Base-by-base conservation (phyloP, 176 grass and related monocot genomes). In the Melocanna baccifera region DNA sequence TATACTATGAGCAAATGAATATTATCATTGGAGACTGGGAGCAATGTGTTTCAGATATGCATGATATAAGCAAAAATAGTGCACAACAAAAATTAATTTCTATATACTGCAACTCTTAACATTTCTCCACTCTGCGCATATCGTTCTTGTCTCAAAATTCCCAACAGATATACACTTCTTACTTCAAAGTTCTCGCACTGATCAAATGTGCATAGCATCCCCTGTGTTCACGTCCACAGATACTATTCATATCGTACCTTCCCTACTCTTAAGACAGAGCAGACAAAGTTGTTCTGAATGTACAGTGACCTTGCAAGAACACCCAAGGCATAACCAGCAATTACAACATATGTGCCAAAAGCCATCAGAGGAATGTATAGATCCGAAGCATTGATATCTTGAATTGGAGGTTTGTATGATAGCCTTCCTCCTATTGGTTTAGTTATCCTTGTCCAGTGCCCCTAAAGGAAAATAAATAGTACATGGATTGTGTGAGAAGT, bases 321-420 rank as follows among this genome's bases (percentile, higher is more conserved):
- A 12, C 57, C 57, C 23, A 61, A 61, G 57, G 57, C 57, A 26
- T 61, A 61, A 5, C 57, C 57, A 61, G 57, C 57, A 61, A 26
- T 61, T 26, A 61, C 23, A 12, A 61, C n/a, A 25, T 26, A 61
- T 26, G 57, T 61, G 57, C 23, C 57, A 23, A 61, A 61, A 5
- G 57, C 22, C 57, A 61, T 61, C n/a, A 61, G 3, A 61, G 57
- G 22, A 23, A 25, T 61, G 86, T 94, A 97, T 45, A 97, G 73
- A 76, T 97, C 95, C 67, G 88, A 92, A 47, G 92, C 92, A 89
- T 94, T 97, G 86, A 97, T 94, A 89, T 94, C 92, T 87, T 94
- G 83, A 71, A 97, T 58, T 82, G 94, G 94, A 69, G 90, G 95
- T 84, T 92, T 97, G 81, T 94, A 94, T 2, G 92, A 92, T 3